Conservation (phyloP, 2,329 filamentous ascomycete genomes). For the Fusarium sp. region DNA sequence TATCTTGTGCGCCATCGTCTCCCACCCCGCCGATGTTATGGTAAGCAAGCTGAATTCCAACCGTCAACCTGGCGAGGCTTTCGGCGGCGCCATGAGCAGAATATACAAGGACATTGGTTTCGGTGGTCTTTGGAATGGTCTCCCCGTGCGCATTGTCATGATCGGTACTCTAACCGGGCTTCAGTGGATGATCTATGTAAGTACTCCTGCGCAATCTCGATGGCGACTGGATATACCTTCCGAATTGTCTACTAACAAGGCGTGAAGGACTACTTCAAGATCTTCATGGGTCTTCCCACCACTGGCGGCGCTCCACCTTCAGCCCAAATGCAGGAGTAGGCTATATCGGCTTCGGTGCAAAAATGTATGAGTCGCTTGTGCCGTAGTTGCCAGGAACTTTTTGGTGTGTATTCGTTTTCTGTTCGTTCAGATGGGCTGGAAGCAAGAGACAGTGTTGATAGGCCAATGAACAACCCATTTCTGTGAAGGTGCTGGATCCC, state of each 20-base stretch:
- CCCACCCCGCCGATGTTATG: conserved; percentile 86
- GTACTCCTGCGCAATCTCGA: conserved; percentile 37
- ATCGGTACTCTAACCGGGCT: conserved; percentile 83
- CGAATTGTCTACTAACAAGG: background rate
- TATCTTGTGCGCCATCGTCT: conserved; percentile 86
- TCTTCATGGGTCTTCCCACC: conserved; percentile 86
- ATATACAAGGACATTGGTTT: conserved; percentile 93
- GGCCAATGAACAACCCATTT: background rate
- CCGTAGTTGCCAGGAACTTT: background rate
- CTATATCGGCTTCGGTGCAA: background rate
- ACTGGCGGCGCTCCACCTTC: conserved; percentile 74
- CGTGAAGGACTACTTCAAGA: conserved; percentile 81
- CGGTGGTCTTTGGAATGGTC: conserved; percentile 87
- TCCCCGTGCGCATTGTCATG: conserved; percentile 89
- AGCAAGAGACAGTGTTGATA: background rate
- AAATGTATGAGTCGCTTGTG: background rate
- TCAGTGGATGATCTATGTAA: conserved; percentile 92
- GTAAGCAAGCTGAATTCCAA: conserved; percentile 90
- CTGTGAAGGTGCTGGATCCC: background rate
- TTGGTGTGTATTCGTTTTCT: background rate
- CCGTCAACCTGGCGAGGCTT: conserved; percentile 78
- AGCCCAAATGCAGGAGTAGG: conserved; percentile 56
- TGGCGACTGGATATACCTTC: background rate
- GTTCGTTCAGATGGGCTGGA: background rate
- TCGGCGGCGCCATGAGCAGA: conserved; percentile 77